Evolutionary conservation across 768 basidiomycete genomes (phyloP), one percentile per base, ranked within the genome.

Genomic region (Coprinopsis sp.): DNA sequence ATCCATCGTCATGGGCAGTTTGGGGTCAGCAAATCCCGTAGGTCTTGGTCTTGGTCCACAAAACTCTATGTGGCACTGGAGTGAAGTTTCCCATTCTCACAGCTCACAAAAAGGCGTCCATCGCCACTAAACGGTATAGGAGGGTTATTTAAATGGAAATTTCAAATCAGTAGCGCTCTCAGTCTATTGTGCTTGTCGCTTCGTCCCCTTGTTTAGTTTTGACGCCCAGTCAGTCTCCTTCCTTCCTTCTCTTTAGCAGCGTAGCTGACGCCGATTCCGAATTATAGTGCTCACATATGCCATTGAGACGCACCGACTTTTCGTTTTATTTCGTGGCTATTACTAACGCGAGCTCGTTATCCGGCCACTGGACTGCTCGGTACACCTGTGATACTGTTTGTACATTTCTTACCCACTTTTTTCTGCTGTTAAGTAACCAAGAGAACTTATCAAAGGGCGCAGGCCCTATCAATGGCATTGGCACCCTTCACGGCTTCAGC

Each of bases 291-390:
- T 87, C 39, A 87, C 79, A 0, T 89, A 85, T 53, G 74, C 85
- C 46, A 74, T 79, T 39, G 66, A 78, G 39, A 81, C 61, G 71
- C 2, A 51, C 58, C 0, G 62, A 74, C 29, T 75, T 86, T 41
- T 64, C 78, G 0, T 79, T 82, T 59, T 88, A 88, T 54, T 66
- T 85, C 11, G 63, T 86, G 10, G 69, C 86, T 0, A 76, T 90
- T 42, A 77, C 80, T 2, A 91, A 91, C 54, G 82, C 76, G 0
- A 69, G 75, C 27, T 83, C 82, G 1, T 65, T 79, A 2, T 65
- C 84, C 22, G 87, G 85, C 4, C 76, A 88, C 11, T 65, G 81
- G n/a, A n/a, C n/a, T n/a, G n/a, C n/a, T n/a, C n/a, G n/a, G n/a
- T n/a, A n/a, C n/a, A n/a, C n/a, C n/a, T n/a, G n/a, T n/a, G n/a